These are phyloP conservation scores for Scolecobasidium constrictum DNA, from an alignment of 2,329 filamentous ascomycete genomes.

Conservation along the genomic window DNA sequence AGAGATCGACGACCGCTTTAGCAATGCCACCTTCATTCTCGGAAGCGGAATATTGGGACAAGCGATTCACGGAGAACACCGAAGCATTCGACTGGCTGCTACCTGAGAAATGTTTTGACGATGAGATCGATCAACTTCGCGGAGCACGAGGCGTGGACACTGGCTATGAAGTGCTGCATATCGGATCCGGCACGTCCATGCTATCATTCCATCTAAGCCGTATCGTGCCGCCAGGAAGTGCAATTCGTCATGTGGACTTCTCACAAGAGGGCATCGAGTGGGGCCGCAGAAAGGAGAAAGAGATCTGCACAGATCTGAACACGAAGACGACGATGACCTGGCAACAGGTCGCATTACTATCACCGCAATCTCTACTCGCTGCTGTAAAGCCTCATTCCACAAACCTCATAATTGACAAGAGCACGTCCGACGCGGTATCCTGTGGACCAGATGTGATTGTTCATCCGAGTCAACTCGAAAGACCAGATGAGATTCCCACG, in stretches of 20 bases:
- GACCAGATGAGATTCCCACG: constrained; percentile 10
- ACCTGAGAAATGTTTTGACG: constrained; percentile 18
- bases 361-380: constrained; percentile 19
- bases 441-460: constrained; percentile 23
- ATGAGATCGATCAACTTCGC: neutral
- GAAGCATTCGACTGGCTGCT: constrained; percentile 28
- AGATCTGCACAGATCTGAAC: constrained; percentile 11
- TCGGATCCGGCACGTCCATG: constrained; percentile 28
- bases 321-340: constrained; percentile 19
- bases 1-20: too few species aligned
- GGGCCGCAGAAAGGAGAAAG: constrained; percentile 20
- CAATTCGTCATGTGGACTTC: constrained; percentile 28
- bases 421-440: constrained; percentile 25
- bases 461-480: too few species aligned
- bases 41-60: constrained; percentile 25
- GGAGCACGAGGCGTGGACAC: neutral
- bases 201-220: constrained; percentile 25
- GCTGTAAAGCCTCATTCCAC: constrained; percentile 18
- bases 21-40: constrained; percentile 26
- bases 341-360: constrained; percentile 23
- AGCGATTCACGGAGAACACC: constrained; percentile 22
- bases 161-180: constrained; percentile 20
- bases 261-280: constrained; percentile 23
- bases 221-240: constrained; percentile 18
- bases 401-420: constrained; percentile 26